Percentiles rank a stretch among this genome's conserved stretches.
Conservation (phyloP, 169 alveolate species). For the Cryptosporidium andersoni region DNA sequence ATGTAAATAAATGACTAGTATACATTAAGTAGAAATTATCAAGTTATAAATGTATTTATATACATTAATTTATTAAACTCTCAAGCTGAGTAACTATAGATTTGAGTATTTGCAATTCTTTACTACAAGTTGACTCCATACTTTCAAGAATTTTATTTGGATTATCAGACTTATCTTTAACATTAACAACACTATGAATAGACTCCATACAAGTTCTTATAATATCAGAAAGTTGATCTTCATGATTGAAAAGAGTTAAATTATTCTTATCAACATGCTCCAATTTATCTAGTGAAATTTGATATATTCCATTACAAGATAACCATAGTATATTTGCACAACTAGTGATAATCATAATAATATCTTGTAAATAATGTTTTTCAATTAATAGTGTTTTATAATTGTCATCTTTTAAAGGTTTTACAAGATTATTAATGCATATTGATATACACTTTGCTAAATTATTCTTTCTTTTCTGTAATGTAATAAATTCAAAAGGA, state of each 20-base stretch:
- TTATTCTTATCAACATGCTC: neutral
- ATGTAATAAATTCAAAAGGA: neutral
- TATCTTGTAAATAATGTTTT: neutral
- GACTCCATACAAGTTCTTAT: slow-evolving; percentile 18
- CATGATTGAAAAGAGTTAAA: neutral
- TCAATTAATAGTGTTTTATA: neutral
- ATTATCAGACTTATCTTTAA: slow-evolving; percentile 10
- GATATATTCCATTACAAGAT: neutral
- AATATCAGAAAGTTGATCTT: slow-evolving; percentile 25
- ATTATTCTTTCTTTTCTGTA: slow-evolving; percentile 6
- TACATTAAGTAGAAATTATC: too few species aligned
- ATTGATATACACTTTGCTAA: slow-evolving; percentile 27
- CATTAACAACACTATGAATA: neutral
- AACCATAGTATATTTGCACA: slow-evolving; percentile 13
- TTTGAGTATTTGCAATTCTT: slow-evolving; percentile 39
- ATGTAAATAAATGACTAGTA: too few species aligned
- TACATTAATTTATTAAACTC: slow-evolving; percentile 3
- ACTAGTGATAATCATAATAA: slow-evolving; percentile 11
- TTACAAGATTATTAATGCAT: slow-evolving; percentile 19
- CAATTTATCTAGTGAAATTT: neutral
- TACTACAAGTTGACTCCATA: neutral
- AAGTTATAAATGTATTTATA: too few species aligned
- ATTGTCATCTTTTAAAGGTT: slow-evolving; percentile 34
- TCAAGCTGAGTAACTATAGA: slow-evolving; percentile 13
- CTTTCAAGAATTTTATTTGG: slow-evolving; percentile 9